Percentiles rank a stretch among this genome's conserved stretches.
Evolutionary conservation across 2,329 filamentous ascomycete genomes (phyloP).

Genomic region (Rutstroemia sp.): DNA sequence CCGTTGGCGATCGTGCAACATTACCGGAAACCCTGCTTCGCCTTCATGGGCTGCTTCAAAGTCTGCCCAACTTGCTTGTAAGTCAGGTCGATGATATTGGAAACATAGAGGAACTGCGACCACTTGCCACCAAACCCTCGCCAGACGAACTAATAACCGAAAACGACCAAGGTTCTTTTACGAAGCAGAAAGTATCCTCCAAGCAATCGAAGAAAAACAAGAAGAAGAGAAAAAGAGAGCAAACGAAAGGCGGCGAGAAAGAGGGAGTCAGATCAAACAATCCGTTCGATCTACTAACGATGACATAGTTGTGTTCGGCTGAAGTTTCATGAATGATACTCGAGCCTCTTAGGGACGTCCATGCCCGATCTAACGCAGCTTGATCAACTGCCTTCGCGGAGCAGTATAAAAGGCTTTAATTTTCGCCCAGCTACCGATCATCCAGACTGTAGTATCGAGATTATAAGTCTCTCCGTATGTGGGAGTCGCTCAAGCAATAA

Average conservation of each 20-base stretch:
- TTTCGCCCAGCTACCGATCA: too few species aligned
- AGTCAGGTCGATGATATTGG: background rate
- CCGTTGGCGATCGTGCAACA: background rate
- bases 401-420: too few species aligned
- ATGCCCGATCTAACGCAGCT: too few species aligned
- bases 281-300: slow-evolving; percentile 3
- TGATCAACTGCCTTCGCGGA: too few species aligned
- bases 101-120: background rate
- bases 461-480: too few species aligned
- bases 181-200: background rate
- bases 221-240: slow-evolving; percentile 20
- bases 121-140: background rate
- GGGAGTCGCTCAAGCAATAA: too few species aligned
- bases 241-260: background rate
- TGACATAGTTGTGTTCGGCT: background rate
- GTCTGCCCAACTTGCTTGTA: slow-evolving; percentile 13
- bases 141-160: background rate
- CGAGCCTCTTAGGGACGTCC: too few species aligned
- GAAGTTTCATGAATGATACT: background rate
- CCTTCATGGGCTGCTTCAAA: slow-evolving; percentile 16
- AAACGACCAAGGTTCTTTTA: background rate
- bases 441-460: too few species aligned
- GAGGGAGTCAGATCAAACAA: background rate
- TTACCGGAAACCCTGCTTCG: slow-evolving; percentile 9
- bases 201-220: slow-evolving; percentile 19